phyloP scores from a whole-genome alignment of 176 grass and related monocot genomes.

The Oryza longistaminata region DNA sequence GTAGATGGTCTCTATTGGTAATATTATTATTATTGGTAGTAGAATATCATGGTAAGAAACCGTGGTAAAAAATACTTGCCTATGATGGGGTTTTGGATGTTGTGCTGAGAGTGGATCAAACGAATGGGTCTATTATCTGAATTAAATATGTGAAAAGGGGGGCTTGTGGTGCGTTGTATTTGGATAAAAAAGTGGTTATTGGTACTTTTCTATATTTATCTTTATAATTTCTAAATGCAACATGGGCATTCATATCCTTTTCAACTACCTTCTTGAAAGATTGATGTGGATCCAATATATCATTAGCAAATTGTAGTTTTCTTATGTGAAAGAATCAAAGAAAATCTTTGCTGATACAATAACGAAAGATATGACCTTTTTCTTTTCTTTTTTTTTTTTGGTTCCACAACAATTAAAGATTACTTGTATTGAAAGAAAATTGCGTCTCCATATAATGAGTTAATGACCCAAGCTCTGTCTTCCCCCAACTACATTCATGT shows the following conservation, averaged over 20 bases:
- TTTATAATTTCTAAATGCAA: neutral
- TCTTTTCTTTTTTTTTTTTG: neutral
- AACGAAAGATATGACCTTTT: neutral
- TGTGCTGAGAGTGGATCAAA: neutral
- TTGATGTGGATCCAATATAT: slow-evolving; percentile 15
- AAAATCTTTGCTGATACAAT: slow-evolving; percentile 14
- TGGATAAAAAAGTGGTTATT: neutral
- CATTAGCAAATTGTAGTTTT: neutral
- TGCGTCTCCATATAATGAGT: neutral
- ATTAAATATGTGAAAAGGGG: neutral
- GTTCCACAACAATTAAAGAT: neutral
- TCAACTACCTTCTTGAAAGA: neutral
- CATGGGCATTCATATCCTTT: neutral
- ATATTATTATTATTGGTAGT: no score
- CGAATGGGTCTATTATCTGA: neutral
- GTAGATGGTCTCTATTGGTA: no score
- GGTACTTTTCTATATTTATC: neutral
- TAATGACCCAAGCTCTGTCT: neutral
- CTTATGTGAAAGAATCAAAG: neutral
- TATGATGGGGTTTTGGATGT: neutral
- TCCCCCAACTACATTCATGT: neutral
- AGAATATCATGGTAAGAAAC: neutral
- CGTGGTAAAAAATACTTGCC: no score
- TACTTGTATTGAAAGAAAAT: neutral
- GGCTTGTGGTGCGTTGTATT: neutral